Evolutionary conservation across 2,329 filamentous ascomycete species (phyloP), one percentile per base, ranked within the genome.

Genomic region (Hyphodiscus sp.): DNA sequence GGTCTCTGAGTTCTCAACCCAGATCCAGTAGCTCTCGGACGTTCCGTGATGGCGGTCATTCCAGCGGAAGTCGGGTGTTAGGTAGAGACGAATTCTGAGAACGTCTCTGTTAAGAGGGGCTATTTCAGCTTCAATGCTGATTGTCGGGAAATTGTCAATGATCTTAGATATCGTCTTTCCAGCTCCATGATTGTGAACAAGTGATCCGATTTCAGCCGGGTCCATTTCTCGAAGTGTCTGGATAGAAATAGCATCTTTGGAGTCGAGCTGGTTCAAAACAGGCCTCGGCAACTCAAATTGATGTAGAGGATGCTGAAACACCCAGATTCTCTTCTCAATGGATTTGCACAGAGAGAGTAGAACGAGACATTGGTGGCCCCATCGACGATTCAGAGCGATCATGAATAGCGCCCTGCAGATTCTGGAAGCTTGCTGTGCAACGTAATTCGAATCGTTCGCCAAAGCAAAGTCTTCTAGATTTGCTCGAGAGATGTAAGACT

Each of bases 1-100:
- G 0, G 91, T 96, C 64, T 97, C 94, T 0, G 92, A 96, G 68
- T 97, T 96, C 70, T 99, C 94, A 2, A 99, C 92, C 95, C 94
- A 99, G 54, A 99, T 87, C 81, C 95, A 99, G 73, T 95, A 99
- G 3, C 92, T 92, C 66, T 99, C 94, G 0, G 92, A 96, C 2
- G 85, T 90, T 18, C 95, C 95, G 66, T 99, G 91, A 55, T 96
- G 82, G 46, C 88, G 85, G 61, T 97, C 92, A 63, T 96, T 95
- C 94, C 94, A 99, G 41, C 77, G 78, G 67, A 99, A 99, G 49
- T 97, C 91, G 0, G 94, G 90, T 1, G 86, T 89, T 18, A 99
- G 79, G 62, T 79, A 89, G 0, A 99, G 80, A 65, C 87, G 86
- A 65, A 99, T 91, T n/a, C 92, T 83, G 57, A 99, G 76, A 0